Evolutionary conservation across 2,329 filamentous ascomycete genomes (phyloP).

Genomic region (Ceratocystis cubensis): DNA sequence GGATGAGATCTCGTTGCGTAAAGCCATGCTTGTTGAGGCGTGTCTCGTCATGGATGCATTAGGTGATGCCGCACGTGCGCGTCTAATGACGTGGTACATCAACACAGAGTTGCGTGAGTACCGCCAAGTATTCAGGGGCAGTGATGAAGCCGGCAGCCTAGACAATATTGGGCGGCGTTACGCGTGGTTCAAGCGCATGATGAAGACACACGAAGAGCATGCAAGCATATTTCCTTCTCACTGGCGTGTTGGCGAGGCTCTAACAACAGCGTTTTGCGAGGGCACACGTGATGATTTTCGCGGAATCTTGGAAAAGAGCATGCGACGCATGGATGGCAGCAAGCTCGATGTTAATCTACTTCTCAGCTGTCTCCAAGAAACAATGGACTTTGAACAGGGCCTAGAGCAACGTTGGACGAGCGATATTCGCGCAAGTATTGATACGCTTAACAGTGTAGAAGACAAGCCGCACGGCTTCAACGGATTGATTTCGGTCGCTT

Average conservation of each 20-base stretch:
- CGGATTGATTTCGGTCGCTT: slow-evolving; percentile 87
- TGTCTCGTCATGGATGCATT: slow-evolving; percentile 91
- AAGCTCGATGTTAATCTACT: slow-evolving; percentile 82
- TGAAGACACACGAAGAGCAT: slow-evolving; percentile 94
- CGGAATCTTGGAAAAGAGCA: slow-evolving; percentile 76
- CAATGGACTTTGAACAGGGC: slow-evolving; percentile 88
- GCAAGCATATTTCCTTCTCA: slow-evolving; percentile 70
- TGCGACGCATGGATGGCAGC: slow-evolving; percentile 61
- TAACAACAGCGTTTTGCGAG: slow-evolving; percentile 89
- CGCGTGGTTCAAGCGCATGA: slow-evolving; percentile 89
- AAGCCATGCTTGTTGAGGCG: slow-evolving; percentile 65
- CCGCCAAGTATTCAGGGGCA: slow-evolving; percentile 85
- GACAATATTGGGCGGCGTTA: slow-evolving; percentile 95
- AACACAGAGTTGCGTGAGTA: slow-evolving; percentile 96
- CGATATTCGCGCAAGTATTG: slow-evolving; percentile 66
- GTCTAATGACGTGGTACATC: slow-evolving; percentile 91
- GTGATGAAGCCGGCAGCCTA: slow-evolving; percentile 87
- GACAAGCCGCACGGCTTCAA: slow-evolving; percentile 68
- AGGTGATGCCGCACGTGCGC: slow-evolving; percentile 69
- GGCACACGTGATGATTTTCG: slow-evolving; percentile 93
- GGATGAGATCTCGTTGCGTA: slow-evolving; percentile 60
- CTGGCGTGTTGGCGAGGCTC: slow-evolving; percentile 82
- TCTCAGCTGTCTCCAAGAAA: slow-evolving; percentile 83
- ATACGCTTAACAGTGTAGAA: slow-evolving; percentile 71
- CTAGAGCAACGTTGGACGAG: slow-evolving; percentile 72